phyloP scores from a whole-genome alignment of 2,329 filamentous ascomycete species.

The Thielaviopsis ethacetica region DNA sequence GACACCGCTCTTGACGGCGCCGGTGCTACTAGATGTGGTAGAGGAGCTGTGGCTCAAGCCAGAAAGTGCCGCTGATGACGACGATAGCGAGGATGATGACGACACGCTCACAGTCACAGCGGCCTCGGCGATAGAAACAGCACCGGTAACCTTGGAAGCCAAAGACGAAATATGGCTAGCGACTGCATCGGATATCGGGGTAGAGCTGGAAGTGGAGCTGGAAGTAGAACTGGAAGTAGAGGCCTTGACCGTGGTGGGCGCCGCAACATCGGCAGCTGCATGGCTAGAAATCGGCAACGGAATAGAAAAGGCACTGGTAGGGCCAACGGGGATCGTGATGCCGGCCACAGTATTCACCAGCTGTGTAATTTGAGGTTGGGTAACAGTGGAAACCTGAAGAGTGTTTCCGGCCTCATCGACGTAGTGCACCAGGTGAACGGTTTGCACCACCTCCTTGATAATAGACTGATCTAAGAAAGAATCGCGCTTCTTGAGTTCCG shows the following conservation, averaged over 20 bases:
- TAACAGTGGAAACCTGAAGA: constrained; percentile 27
- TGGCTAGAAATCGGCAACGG: neutral
- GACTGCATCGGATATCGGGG: constrained; percentile 10
- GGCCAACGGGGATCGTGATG: constrained; percentile 18
- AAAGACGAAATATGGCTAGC: constrained; percentile 6
- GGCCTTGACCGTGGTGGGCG: neutral
- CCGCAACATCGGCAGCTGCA: neutral
- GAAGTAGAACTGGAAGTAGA: constrained; percentile 18
- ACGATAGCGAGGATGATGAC: no score
- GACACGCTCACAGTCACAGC: neutral
- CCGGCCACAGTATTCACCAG: constrained; percentile 22
- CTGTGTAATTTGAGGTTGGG: constrained; percentile 23
- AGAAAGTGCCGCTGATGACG: no score
- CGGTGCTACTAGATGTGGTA: neutral
- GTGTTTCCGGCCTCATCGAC: constrained; percentile 32
- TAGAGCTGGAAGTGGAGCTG: constrained; percentile 18
- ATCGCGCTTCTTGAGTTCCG: constrained; percentile 4
- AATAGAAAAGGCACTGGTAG: constrained; percentile 1
- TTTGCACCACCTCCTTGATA: constrained; percentile 33
- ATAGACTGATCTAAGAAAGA: neutral
- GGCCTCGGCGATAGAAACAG: neutral
- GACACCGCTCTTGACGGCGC: neutral
- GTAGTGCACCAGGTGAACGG: constrained; percentile 36
- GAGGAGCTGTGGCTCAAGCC: no score
- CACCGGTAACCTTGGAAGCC: neutral